phyloP scores from a whole-genome alignment of 208 protist genomes.

The Trichomonas vaginalis region DNA sequence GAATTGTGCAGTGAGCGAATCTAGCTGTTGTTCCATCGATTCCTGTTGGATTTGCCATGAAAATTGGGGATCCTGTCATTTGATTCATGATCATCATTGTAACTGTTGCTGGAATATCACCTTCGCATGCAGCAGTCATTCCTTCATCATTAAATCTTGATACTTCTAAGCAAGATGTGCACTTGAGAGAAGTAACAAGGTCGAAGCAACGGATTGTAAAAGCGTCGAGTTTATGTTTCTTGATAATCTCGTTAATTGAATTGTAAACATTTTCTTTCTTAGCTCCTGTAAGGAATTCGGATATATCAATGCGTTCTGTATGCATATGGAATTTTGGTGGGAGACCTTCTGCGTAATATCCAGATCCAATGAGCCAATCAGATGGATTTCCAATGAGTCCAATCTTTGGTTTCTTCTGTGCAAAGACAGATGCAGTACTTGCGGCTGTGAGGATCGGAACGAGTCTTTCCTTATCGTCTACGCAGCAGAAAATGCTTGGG shows the following conservation, averaged over 20 bases:
- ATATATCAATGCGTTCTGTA: not conserved
- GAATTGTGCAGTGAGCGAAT: conserved; percentile 2
- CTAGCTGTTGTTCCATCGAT: not conserved
- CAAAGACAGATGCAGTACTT: not conserved
- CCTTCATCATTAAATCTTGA: not conserved
- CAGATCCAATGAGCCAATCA: not conserved
- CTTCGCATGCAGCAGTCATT: not conserved
- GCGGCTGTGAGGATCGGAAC: not conserved
- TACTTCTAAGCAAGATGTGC: not conserved
- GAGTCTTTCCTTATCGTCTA: not conserved
- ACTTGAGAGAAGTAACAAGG: not conserved
- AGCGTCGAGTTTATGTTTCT: not conserved
- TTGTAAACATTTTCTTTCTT: not conserved
- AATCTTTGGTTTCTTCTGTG: not conserved
- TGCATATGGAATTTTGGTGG: not conserved
- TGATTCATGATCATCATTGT: not conserved
- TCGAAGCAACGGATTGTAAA: not conserved
- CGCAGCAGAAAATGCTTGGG: not conserved
- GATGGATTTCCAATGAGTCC: not conserved
- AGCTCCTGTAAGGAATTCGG: not conserved
- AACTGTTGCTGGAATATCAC: not conserved
- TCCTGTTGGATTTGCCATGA: conserved; percentile 11
- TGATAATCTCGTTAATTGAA: not conserved
- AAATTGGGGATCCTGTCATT: not conserved
- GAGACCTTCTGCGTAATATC: not conserved